Percentiles rank a stretch among this genome's conserved stretches.
Evolutionary conservation across 2,329 filamentous ascomycete species (phyloP).

Genomic region (Dothideomycetes sp.): DNA sequence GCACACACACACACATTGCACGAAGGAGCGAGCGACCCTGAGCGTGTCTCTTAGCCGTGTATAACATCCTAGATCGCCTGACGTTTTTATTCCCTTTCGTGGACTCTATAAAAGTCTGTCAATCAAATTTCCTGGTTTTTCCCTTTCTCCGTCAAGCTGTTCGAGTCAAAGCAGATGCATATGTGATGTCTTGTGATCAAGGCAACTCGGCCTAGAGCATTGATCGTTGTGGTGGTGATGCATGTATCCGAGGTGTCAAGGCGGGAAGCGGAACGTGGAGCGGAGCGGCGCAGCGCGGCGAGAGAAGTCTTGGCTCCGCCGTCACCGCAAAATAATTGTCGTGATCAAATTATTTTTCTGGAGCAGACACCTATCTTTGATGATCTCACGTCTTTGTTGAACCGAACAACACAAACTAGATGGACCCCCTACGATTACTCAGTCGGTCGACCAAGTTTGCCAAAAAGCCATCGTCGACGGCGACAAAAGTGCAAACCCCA

Average conservation of each 20-base stretch:
- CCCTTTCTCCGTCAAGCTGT: neutral
- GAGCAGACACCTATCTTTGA: neutral
- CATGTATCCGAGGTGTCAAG: too few relatives aligned
- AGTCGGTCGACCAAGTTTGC: constrained; percentile 10
- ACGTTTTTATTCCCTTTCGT: constrained; percentile 2
- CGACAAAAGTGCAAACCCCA: neutral
- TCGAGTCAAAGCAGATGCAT: too few relatives aligned
- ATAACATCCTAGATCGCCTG: constrained; percentile 13
- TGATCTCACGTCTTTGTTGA: too few relatives aligned
- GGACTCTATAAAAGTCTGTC: constrained; percentile 8
- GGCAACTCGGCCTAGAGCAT: too few relatives aligned
- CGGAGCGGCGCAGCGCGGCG: too few relatives aligned
- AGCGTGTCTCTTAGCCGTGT: constrained; percentile 10
- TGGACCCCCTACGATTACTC: constrained; percentile 11
- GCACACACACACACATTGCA: too few relatives aligned
- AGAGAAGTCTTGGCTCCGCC: too few relatives aligned
- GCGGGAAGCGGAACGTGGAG: too few relatives aligned
- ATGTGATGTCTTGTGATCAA: too few relatives aligned
- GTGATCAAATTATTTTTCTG: neutral
- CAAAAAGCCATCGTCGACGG: constrained; percentile 1
- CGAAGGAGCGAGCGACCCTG: constrained; percentile 5
- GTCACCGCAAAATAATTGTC: too few relatives aligned
- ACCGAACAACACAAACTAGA: neutral
- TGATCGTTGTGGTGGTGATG: too few relatives aligned
- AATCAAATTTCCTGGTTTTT: constrained; percentile 2